These are phyloP conservation scores for Fusarium sp. DNA, from an alignment of 2,329 filamentous ascomycete genomes.

Conservation along the genomic window DNA sequence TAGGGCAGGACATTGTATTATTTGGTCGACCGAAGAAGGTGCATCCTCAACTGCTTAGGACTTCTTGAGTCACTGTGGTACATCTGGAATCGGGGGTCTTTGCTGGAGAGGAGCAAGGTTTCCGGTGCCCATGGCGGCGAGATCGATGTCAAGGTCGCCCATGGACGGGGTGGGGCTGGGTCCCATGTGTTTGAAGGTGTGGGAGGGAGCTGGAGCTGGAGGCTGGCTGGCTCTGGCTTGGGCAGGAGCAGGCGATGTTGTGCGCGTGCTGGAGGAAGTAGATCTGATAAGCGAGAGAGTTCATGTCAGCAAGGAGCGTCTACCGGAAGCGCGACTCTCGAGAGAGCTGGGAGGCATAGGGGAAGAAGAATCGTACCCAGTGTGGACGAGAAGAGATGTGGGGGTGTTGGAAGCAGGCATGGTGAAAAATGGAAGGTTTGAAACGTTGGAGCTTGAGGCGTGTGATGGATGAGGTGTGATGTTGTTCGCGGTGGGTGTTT, in stretches of 20 bases:
- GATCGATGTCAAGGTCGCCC: background rate
- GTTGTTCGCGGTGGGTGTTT: background rate
- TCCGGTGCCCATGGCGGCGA: background rate
- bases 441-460: too few species aligned
- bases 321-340: background rate
- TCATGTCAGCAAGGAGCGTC: background rate
- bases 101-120: background rate
- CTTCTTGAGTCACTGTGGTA: background rate
- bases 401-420: too few species aligned
- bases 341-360: background rate
- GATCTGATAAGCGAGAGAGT: background rate
- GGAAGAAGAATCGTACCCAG: too few species aligned
- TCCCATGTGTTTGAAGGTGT: background rate
- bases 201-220: background rate
- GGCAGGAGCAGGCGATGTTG: background rate
- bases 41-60: background rate
- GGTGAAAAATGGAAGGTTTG: too few species aligned
- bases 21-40: background rate
- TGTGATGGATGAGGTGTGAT: background rate
- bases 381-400: too few species aligned
- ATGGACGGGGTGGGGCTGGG: background rate
- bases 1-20: background rate
- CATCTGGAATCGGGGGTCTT: background rate
- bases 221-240: background rate
- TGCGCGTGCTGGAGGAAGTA: background rate